A percentile compares a stretch with the other conserved stretches of the same genome.
Evolutionary conservation across 1,284 basidiomycete genomes (phyloP).

Genomic region (Fistulina hepatica): DNA sequence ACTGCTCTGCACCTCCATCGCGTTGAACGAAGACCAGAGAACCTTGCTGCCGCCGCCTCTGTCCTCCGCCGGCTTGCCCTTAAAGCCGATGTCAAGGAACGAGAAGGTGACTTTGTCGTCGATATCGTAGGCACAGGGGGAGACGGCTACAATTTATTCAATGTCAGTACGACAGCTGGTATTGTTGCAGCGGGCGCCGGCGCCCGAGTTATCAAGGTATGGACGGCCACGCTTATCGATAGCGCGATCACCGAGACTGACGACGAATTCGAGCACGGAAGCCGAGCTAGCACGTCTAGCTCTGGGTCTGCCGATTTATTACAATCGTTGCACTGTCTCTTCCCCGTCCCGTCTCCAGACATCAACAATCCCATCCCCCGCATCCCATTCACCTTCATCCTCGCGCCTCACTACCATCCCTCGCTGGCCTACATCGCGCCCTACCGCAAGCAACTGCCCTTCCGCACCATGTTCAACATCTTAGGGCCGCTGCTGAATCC

Average conservation of each 20-base stretch:
- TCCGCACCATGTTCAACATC: slow-evolving; percentile 96
- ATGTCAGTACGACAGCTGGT: slow-evolving; percentile 92
- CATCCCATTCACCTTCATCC: slow-evolving; percentile 85
- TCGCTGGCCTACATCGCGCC: slow-evolving; percentile 78
- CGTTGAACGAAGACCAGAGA: slow-evolving; percentile 64
- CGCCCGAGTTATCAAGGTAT: slow-evolving; percentile 84
- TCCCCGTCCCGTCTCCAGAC: slow-evolving; percentile 55
- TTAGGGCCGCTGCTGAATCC: slow-evolving; percentile 95
- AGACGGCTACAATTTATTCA: slow-evolving; percentile 95
- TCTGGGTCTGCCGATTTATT: slow-evolving; percentile 94
- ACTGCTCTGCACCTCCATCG: slow-evolving; percentile 71
- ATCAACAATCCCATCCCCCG: slow-evolving; percentile 43
- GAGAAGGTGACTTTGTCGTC: slow-evolving; percentile 55
- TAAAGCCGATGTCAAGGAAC: slow-evolving; percentile 45
- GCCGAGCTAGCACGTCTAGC: slow-evolving; percentile 85
- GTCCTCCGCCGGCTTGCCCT: slow-evolving; percentile 62
- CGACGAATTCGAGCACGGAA: slow-evolving; percentile 63
- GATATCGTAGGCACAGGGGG: slow-evolving; percentile 73
- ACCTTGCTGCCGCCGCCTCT: slow-evolving; percentile 66
- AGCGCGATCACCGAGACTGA: slow-evolving; percentile 5
- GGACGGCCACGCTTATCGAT: slow-evolving; percentile 12
- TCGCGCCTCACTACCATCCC: slow-evolving; percentile 91
- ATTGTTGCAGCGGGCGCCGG: slow-evolving; percentile 94
- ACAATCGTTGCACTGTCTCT: slow-evolving; percentile 74
- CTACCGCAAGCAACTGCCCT: slow-evolving; percentile 78